Percentiles rank a stretch among this genome's conserved stretches.
Conservation (phyloP, 805 yeast species). For the Kazachstania psychrophila region DNA sequence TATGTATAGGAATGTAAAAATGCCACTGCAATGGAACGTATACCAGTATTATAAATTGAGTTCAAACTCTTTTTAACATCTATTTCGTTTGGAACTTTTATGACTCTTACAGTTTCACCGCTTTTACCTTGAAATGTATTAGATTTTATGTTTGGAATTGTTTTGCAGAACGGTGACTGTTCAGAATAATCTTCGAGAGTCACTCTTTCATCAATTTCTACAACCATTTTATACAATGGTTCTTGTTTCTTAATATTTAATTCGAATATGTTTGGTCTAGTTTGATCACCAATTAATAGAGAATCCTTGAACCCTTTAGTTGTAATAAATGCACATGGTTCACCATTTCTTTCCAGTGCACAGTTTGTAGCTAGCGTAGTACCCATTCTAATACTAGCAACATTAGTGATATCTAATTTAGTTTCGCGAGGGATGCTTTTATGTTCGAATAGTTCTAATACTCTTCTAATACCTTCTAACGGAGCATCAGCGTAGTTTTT, state of each 20-base stretch:
- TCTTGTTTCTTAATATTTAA: constrained; percentile 63
- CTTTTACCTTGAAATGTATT: constrained; percentile 48
- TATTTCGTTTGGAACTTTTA: constrained; percentile 41
- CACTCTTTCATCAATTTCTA: constrained; percentile 85
- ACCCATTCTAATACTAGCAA: constrained; percentile 75
- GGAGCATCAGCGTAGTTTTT: constrained; percentile 84
- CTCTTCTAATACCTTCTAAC: constrained; percentile 78
- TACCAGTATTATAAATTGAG: constrained; percentile 44
- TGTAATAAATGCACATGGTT: constrained; percentile 72
- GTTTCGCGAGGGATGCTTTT: constrained; percentile 47
- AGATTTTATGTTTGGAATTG: constrained; percentile 16
- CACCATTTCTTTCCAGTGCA: constrained; percentile 85
- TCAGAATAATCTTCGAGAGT: constrained; percentile 75
- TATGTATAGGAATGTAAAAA: constrained; percentile 65
- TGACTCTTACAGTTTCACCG: constrained; percentile 56
- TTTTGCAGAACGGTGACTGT: constrained; percentile 40
- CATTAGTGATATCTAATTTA: constrained; percentile 52
- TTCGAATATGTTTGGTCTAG: constrained; percentile 85
- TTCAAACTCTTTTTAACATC: constrained; percentile 37
- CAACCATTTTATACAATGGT: constrained; percentile 62
- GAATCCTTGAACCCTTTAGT: constrained; percentile 85
- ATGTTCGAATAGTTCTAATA: constrained; percentile 53
- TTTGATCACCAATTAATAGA: constrained; percentile 78
- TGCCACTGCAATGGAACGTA: constrained; percentile 62
- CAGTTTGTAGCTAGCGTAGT: constrained; percentile 97